phyloP scores from a whole-genome alignment of 805 yeast genomes.

The Nakazawaea anatomiae region DNA sequence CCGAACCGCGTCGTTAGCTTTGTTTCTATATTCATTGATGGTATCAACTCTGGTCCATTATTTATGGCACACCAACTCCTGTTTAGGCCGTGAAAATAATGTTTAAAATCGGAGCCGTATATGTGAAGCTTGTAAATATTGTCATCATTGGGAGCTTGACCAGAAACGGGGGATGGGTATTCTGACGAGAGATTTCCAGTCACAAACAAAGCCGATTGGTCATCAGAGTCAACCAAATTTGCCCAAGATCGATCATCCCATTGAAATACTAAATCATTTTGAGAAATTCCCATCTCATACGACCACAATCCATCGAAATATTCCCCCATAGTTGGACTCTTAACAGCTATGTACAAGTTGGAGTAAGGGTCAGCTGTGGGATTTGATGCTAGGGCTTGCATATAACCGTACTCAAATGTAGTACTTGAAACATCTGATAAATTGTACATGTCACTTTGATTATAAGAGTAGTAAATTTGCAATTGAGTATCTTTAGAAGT shows the following conservation, averaged over 20 bases:
- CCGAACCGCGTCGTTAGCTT: slow-evolving; percentile 40
- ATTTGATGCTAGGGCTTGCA: slow-evolving; percentile 16
- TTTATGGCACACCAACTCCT: slow-evolving; percentile 70
- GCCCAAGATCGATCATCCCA: slow-evolving; percentile 61
- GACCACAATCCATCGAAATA: slow-evolving; percentile 35
- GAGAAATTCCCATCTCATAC: slow-evolving; percentile 64
- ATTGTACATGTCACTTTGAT: slow-evolving; percentile 14
- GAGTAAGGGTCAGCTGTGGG: slow-evolving; percentile 11
- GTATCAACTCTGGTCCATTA: slow-evolving; percentile 38
- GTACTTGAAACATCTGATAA: slow-evolving; percentile 12
- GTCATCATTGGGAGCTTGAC: slow-evolving; percentile 3
- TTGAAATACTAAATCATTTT: slow-evolving; percentile 56
- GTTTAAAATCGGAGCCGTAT: slow-evolving; percentile 34
- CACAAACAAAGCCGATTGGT: slow-evolving; percentile 56
- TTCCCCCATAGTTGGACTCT: slow-evolving; percentile 13
- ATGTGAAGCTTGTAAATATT: slow-evolving; percentile 37
- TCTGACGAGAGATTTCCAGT: slow-evolving; percentile 42
- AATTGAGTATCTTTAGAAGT: slow-evolving; percentile 16
- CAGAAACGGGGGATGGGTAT: not conserved
- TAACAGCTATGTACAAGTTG: slow-evolving; percentile 16
- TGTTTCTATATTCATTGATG: slow-evolving; percentile 20
- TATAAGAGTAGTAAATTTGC: slow-evolving; percentile 20
- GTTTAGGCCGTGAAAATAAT: slow-evolving; percentile 33
- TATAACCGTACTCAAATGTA: slow-evolving; percentile 20
- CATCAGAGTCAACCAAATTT: slow-evolving; percentile 62